Evolutionary conservation across 1,284 basidiomycete species (phyloP).

Genomic region (Puccinia coronata): DNA sequence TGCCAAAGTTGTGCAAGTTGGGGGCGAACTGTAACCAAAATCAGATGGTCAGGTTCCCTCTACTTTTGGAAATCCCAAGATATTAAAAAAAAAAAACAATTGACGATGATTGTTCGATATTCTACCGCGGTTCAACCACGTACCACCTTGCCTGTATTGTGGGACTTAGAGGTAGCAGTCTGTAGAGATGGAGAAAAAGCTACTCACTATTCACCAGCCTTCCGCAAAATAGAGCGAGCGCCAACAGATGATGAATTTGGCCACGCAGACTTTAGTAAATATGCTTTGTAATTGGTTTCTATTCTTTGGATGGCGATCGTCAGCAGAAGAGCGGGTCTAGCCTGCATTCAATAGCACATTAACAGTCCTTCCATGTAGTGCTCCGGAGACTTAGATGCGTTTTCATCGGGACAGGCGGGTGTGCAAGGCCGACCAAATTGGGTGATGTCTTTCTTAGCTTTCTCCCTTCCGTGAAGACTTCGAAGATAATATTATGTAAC

Average conservation of each 20-base stretch:
- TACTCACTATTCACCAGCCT: constrained; percentile 15
- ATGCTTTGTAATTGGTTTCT: constrained; percentile 17
- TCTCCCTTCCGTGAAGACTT: not conserved
- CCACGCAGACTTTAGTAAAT: constrained; percentile 13
- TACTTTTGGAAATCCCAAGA: not conserved
- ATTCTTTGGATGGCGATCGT: constrained; percentile 14
- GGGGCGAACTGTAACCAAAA: not conserved
- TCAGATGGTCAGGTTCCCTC: not conserved
- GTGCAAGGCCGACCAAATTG: not conserved
- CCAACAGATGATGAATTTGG: not conserved
- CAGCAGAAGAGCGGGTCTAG: constrained; percentile 1
- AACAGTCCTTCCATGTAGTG: not conserved
- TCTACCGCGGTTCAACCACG: constrained; percentile 17
- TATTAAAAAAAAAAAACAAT: not conserved
- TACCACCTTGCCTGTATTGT: not conserved
- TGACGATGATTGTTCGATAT: constrained; percentile 22
- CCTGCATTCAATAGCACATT: constrained; percentile 1
- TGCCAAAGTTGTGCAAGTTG: too few relatives aligned
- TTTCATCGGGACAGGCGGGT: not conserved
- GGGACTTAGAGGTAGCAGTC: not conserved
- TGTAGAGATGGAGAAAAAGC: not conserved
- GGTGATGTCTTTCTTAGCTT: constrained; percentile 6
- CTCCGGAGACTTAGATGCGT: constrained; percentile 24
- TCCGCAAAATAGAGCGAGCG: constrained; percentile 10
- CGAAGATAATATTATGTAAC: not conserved